Evolutionary conservation across 257 asterid species (phyloP).

Genomic region (Anisodus acutangulus): DNA sequence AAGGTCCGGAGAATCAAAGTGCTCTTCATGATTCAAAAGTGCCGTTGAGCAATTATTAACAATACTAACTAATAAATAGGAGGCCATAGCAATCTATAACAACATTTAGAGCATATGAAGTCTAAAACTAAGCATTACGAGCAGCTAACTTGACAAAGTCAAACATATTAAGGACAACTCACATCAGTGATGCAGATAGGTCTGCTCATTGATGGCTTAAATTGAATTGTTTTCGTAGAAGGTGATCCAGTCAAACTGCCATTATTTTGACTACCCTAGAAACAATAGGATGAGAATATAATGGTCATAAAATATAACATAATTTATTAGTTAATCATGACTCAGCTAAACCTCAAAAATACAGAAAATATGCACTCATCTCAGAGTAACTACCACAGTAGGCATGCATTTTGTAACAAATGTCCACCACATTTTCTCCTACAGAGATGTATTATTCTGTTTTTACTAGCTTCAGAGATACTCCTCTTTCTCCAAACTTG

Average conservation of each 20-base stretch:
- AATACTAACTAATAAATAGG: not conserved
- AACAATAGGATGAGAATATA: conserved; percentile 34
- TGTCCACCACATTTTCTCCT: not conserved
- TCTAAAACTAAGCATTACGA: not conserved
- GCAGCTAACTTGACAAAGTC: conserved; percentile 22
- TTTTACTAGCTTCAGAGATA: conserved; percentile 14
- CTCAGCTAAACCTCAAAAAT: not conserved
- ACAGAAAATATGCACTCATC: not conserved
- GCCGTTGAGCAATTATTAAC: not conserved
- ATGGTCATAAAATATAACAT: conserved; percentile 22
- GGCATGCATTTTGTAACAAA: not conserved
- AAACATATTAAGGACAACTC: conserved; percentile 40
- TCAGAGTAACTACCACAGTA: conserved; percentile 23
- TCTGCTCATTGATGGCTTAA: conserved; percentile 48
- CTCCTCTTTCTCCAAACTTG: conserved; percentile 5
- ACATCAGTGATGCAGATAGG: conserved; percentile 54
- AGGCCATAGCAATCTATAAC: conserved; percentile 10
- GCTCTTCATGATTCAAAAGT: not conserved
- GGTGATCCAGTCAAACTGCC: conserved; percentile 46
- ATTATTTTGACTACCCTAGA: conserved; percentile 62
- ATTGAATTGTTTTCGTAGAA: conserved; percentile 47
- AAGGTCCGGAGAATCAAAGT: not conserved
- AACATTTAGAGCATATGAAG: not conserved
- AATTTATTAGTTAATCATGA: not conserved
- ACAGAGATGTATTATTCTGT: conserved; percentile 12